phyloP scores from a whole-genome alignment of 2,329 filamentous ascomycete genomes.

The Blastomyces silverae region DNA sequence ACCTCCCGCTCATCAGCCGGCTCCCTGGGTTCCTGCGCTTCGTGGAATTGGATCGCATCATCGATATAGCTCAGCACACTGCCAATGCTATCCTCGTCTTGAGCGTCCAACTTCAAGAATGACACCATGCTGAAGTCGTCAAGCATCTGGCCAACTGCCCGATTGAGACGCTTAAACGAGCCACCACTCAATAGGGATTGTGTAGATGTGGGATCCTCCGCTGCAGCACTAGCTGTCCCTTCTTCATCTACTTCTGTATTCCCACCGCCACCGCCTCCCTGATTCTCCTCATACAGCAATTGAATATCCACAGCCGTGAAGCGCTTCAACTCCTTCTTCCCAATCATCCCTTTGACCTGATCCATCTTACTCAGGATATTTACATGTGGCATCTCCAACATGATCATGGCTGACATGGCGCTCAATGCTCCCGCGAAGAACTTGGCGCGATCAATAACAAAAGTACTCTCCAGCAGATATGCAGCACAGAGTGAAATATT shows the following conservation, averaged over 20 bases:
- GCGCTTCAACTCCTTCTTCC: constrained; percentile 78
- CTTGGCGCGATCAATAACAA: constrained; percentile 91
- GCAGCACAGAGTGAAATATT: constrained; percentile 89
- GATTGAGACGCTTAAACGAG: constrained; percentile 76
- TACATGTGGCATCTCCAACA: constrained; percentile 94
- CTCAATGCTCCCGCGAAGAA: constrained; percentile 94
- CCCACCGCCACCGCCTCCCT: background rate
- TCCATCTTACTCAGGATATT: constrained; percentile 99
- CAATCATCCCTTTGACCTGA: constrained; percentile 80
- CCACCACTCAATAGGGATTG: constrained; percentile 70
- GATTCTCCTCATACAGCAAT: constrained; percentile 71
- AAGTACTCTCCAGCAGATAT: constrained; percentile 91
- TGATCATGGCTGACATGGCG: constrained; percentile 98
- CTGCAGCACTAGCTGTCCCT: constrained; percentile 46
- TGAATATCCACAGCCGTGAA: constrained; percentile 82
- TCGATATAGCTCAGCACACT: constrained; percentile 86
- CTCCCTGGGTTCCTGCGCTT: constrained; percentile 85
- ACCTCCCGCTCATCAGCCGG: constrained; percentile 59
- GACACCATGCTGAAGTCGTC: constrained; percentile 98
- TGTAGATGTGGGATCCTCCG: constrained; percentile 57
- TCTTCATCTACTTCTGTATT: constrained; percentile 42
- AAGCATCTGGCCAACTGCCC: constrained; percentile 81
- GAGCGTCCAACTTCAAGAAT: constrained; percentile 80
- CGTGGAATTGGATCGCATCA: constrained; percentile 86
- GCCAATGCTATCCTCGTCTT: constrained; percentile 85